Conservation (phyloP, 306 rosid genomes). For the Vicia faba region DNA sequence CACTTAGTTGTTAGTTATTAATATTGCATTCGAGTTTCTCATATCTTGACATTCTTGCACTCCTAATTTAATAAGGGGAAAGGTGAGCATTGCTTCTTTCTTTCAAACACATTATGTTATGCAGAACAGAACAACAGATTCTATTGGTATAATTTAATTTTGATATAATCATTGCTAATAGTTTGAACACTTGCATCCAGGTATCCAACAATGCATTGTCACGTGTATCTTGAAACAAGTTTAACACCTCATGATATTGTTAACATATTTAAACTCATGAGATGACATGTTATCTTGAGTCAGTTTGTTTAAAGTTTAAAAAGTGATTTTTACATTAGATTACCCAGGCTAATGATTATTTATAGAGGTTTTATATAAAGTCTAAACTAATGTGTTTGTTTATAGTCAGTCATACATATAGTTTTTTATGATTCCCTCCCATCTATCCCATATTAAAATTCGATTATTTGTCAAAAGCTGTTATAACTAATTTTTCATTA, state of each 20-base stretch:
- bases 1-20: too few species aligned
- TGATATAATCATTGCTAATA: not conserved
- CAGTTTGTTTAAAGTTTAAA: not conserved
- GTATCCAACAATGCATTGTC: not conserved
- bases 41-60: too few species aligned
- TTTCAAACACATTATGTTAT: conserved; percentile 19
- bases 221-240: not conserved
- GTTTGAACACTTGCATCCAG: not conserved
- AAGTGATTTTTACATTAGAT: not conserved
- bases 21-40: too few species aligned
- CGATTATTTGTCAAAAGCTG: not conserved
- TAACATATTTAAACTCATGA: not conserved
- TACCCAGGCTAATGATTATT: not conserved
- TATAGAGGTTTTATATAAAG: not conserved
- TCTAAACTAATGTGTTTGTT: not conserved
- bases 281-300: conserved; percentile 7
- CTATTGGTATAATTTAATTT: conserved; percentile 5
- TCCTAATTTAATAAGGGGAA: too few species aligned
- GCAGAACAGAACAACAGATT: not conserved
- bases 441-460: not conserved
- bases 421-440: not conserved
- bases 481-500: not conserved
- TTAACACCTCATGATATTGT: conserved; percentile 6
- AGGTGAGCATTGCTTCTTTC: conserved; percentile 51
- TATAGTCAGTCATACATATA: not conserved